A percentile compares a stretch with the other conserved stretches of the same genome.
phyloP scores from a whole-genome alignment of 352 stramenopile species.

The Phytophthora vignae region DNA sequence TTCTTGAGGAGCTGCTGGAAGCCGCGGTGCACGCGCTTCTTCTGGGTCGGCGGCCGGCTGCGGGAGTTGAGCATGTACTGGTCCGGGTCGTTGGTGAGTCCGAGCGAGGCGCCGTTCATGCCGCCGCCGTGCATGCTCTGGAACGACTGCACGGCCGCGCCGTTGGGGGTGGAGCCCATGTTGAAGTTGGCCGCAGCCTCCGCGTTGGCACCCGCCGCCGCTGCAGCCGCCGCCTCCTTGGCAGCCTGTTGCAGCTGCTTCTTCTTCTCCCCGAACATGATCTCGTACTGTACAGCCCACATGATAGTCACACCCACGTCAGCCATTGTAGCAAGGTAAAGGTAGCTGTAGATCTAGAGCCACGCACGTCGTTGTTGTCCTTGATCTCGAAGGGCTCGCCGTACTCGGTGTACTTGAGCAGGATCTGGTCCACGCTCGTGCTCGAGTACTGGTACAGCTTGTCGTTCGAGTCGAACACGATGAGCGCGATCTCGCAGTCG shows the following conservation, averaged over 20 bases:
- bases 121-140: slow-evolving; percentile 39
- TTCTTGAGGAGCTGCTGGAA: slow-evolving; percentile 87
- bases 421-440: slow-evolving; percentile 82
- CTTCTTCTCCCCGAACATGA: slow-evolving; percentile 88
- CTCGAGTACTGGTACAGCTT: slow-evolving; percentile 90
- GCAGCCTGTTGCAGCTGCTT: slow-evolving; percentile 54
- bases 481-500: slow-evolving; percentile 87
- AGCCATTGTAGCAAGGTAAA: not conserved
- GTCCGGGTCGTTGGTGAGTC: slow-evolving; percentile 72
- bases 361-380: slow-evolving; percentile 83
- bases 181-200: slow-evolving; percentile 43
- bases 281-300: slow-evolving; percentile 64
- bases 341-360: not conserved
- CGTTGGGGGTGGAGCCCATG: slow-evolving; percentile 35
- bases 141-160: slow-evolving; percentile 40
- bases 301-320: not conserved
- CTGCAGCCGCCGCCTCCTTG: slow-evolving; percentile 53
- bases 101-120: slow-evolving; percentile 48
- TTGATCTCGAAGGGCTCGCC: slow-evolving; percentile 85
- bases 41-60: slow-evolving; percentile 45
- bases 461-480: slow-evolving; percentile 90
- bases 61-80: slow-evolving; percentile 66
- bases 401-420: slow-evolving; percentile 90
- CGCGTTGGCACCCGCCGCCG: slow-evolving; percentile 38
- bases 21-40: slow-evolving; percentile 77